Conservation (phyloP, 2,329 filamentous ascomycete species). For the Macrophomina phaseolina region DNA sequence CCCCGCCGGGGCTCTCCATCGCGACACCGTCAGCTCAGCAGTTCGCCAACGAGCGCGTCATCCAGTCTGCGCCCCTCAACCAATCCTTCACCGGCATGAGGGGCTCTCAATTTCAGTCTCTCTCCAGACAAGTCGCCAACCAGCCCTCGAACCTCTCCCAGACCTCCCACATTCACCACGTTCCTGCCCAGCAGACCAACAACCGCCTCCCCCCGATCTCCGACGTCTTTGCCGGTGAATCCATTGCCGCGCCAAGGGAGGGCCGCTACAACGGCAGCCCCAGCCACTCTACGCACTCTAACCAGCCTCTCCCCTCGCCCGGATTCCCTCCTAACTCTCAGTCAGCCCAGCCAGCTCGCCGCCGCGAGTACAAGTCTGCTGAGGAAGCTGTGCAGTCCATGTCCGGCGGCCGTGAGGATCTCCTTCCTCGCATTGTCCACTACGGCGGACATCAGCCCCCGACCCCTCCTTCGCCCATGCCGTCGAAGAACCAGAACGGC, state of each 20-base stretch:
- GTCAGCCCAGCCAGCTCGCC: constrained; percentile 59
- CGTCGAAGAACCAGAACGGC: constrained; percentile 45
- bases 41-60: constrained; percentile 91
- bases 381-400: constrained; percentile 93
- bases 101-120: constrained; percentile 65
- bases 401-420: constrained; percentile 87
- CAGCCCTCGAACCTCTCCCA: constrained; percentile 82
- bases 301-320: constrained; percentile 76
- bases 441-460: constrained; percentile 94
- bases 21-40: constrained; percentile 91
- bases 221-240: constrained; percentile 86
- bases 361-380: constrained; percentile 90
- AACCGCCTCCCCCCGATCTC: constrained; percentile 93
- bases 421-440: constrained; percentile 91
- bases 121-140: constrained; percentile 79
- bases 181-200: constrained; percentile 84
- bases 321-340: constrained; percentile 66
- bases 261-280: constrained; percentile 65
- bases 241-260: constrained; percentile 58
- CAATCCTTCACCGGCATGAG: constrained; percentile 95
- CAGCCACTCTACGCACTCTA: constrained; percentile 68
- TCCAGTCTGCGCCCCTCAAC: constrained; percentile 93
- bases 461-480: constrained; percentile 81
- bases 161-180: constrained; percentile 88
- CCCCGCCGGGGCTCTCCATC: constrained; percentile 89